A percentile compares a stretch with the other conserved stretches of the same genome.
Conservation (phyloP, 2,329 filamentous ascomycete genomes). For the Alternaria metachromatica region DNA sequence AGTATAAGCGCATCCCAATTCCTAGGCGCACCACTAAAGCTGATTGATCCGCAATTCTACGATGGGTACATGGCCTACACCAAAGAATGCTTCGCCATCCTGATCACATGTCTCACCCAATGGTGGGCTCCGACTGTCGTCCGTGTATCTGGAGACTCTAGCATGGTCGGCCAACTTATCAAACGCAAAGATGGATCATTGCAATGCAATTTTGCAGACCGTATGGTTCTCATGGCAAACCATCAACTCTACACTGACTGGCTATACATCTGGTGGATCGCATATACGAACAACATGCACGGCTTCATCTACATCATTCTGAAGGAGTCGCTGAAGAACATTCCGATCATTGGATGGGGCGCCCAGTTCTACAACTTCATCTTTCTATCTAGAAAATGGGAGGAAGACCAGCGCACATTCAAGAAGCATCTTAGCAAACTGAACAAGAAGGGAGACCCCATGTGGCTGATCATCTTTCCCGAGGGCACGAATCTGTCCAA, state of each 20-base stretch:
- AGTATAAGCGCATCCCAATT: constrained; percentile 72
- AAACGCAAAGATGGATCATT: constrained; percentile 74
- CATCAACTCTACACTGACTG: constrained; percentile 91
- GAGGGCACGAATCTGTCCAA: constrained; percentile 83
- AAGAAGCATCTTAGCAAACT: constrained; percentile 75
- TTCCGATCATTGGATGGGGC: constrained; percentile 79
- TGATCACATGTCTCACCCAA: constrained; percentile 80
- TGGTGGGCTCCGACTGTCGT: constrained; percentile 88
- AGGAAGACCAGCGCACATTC: constrained; percentile 76
- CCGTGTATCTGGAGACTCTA: constrained; percentile 81
- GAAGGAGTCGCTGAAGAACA: constrained; percentile 83
- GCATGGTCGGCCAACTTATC: constrained; percentile 76
- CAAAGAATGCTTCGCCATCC: constrained; percentile 81
- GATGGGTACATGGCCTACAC: constrained; percentile 88
- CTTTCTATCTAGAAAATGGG: constrained; percentile 90
- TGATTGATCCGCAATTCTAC: constrained; percentile 77
- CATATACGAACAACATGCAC: constrained; percentile 84
- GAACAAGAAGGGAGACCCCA: constrained; percentile 73
- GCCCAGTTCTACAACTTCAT: constrained; percentile 91
- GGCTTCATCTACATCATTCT: constrained; percentile 89
- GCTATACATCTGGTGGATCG: constrained; percentile 93
- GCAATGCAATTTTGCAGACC: constrained; percentile 79
- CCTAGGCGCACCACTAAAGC: constrained; percentile 77
- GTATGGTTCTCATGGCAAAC: constrained; percentile 84
- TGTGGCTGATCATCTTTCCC: constrained; percentile 90